These are phyloP conservation scores for Cytospora mali DNA, from an alignment of 2,329 filamentous ascomycete genomes.

Conservation along the genomic window DNA sequence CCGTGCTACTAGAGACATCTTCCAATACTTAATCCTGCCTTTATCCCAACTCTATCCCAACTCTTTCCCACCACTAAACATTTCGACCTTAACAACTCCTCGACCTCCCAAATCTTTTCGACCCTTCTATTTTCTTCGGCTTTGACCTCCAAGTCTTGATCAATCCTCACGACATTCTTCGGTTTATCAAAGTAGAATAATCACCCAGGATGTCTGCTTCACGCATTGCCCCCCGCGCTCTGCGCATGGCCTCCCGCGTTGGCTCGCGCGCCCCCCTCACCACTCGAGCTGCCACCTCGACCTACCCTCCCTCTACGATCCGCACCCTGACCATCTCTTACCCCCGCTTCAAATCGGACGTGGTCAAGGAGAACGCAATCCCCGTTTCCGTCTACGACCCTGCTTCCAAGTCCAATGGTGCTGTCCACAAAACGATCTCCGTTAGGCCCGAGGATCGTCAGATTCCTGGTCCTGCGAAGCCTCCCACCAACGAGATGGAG, in stretches of 20 bases:
- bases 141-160: background rate
- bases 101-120: background rate
- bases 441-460: constrained; percentile 47
- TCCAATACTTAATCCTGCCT: background rate
- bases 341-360: constrained; percentile 49
- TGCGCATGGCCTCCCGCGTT: background rate
- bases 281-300: background rate
- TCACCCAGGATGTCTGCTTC: background rate
- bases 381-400: constrained; percentile 58
- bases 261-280: too few relatives aligned
- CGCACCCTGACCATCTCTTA: constrained; percentile 44
- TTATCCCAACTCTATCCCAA: background rate
- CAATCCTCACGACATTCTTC: background rate
- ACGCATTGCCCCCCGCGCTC: background rate
- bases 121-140: background rate
- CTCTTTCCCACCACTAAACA: background rate
- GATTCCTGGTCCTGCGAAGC: constrained; percentile 45
- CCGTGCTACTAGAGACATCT: background rate
- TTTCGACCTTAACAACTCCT: background rate
- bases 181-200: background rate
- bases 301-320: background rate
- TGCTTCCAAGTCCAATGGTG: constrained; percentile 45
- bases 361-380: constrained; percentile 59
- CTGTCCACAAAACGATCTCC: constrained; percentile 49
- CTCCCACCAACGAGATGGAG: constrained; percentile 48